Conservation (phyloP, 2,329 filamentous ascomycete genomes). For the Septoria petroselini region DNA sequence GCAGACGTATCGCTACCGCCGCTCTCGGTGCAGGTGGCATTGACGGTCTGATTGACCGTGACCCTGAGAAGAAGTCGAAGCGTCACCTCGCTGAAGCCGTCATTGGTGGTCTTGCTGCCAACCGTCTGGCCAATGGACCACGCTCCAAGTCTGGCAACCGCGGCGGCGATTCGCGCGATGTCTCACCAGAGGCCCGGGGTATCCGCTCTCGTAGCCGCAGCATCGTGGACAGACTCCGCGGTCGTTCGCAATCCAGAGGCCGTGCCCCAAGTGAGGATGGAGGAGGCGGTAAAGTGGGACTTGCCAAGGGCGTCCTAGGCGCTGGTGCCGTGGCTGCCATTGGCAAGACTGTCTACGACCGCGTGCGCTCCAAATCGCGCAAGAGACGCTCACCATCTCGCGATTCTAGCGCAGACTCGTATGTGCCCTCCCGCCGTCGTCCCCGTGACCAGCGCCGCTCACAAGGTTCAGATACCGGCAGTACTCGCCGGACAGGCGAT, state of each 20-base stretch:
- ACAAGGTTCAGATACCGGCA: constrained; percentile 42
- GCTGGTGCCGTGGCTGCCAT: constrained; percentile 51
- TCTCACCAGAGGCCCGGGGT: constrained; percentile 39
- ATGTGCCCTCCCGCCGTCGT: constrained; percentile 50
- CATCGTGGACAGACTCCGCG: constrained; percentile 44
- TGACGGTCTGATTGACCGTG: constrained; percentile 67
- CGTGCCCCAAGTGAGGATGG: constrained; percentile 37
- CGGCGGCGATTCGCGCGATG: constrained; percentile 33
- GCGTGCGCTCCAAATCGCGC: constrained; percentile 54
- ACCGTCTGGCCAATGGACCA: constrained; percentile 80
- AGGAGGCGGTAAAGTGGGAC: constrained; percentile 46
- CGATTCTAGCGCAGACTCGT: constrained; percentile 51
- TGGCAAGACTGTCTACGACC: constrained; percentile 54
- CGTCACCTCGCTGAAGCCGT: constrained; percentile 82
- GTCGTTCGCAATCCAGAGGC: constrained; percentile 52
- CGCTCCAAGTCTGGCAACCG: constrained; percentile 61
- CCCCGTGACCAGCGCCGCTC: constrained; percentile 42
- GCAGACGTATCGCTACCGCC: constrained; percentile 85
- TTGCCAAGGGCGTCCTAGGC: constrained; percentile 49
- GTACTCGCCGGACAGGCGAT: constrained; percentile 38
- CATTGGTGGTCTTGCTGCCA: constrained; percentile 81
- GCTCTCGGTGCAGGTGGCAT: constrained; percentile 82
- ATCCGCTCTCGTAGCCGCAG: constrained; percentile 66
- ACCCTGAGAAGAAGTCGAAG: constrained; percentile 71
- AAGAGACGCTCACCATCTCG: constrained; percentile 46